Conservation (phyloP, 2,329 filamentous ascomycete genomes). For the Pestalotiopsis sp. region DNA sequence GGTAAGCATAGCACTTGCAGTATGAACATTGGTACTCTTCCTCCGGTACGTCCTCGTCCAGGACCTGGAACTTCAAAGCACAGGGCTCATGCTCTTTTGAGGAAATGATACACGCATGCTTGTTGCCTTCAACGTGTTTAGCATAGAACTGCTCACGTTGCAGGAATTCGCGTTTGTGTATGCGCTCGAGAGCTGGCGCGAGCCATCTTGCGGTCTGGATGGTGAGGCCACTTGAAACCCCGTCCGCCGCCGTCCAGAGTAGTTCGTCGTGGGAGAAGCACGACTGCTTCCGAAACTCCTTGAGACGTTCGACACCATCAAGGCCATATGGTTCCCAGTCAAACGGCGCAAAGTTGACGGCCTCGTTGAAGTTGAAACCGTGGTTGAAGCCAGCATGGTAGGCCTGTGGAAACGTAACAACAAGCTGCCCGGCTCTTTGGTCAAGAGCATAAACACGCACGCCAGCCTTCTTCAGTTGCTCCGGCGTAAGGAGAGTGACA, state of each 20-base stretch:
- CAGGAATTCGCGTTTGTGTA: slow-evolving; percentile 71
- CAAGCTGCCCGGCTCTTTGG: slow-evolving; percentile 92
- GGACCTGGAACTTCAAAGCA: slow-evolving; percentile 62
- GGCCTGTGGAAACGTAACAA: slow-evolving; percentile 94
- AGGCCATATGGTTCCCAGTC: slow-evolving; percentile 96
- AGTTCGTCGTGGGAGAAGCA: slow-evolving; percentile 98
- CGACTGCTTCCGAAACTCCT: slow-evolving; percentile 85
- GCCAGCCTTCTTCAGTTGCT: slow-evolving; percentile 89
- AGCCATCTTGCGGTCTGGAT: slow-evolving; percentile 97
- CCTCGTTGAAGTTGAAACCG: slow-evolving; percentile 98
- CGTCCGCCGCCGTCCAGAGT: slow-evolving; percentile 84
- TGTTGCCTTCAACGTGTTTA: slow-evolving; percentile 59
- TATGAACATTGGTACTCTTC: slow-evolving; percentile 91
- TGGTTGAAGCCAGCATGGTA: slow-evolving; percentile 99
- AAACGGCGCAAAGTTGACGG: slow-evolving; percentile 92
- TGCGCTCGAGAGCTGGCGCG: slow-evolving; percentile 79
- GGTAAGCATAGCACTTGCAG: slow-evolving; percentile 90
- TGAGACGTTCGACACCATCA: slow-evolving; percentile 81
- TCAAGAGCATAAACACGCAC: slow-evolving; percentile 95
- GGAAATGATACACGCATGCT: slow-evolving; percentile 57
- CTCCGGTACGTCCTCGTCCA: slow-evolving; percentile 78
- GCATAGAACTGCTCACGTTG: slow-evolving; percentile 70
- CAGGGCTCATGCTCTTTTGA: slow-evolving; percentile 54
- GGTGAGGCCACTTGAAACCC: slow-evolving; percentile 65
- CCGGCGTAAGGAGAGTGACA: slow-evolving; percentile 92